Percentiles rank a stretch among this genome's conserved stretches.
Conservation (phyloP, 345 rosid genomes). For the Crucihimalaya himalaica region DNA sequence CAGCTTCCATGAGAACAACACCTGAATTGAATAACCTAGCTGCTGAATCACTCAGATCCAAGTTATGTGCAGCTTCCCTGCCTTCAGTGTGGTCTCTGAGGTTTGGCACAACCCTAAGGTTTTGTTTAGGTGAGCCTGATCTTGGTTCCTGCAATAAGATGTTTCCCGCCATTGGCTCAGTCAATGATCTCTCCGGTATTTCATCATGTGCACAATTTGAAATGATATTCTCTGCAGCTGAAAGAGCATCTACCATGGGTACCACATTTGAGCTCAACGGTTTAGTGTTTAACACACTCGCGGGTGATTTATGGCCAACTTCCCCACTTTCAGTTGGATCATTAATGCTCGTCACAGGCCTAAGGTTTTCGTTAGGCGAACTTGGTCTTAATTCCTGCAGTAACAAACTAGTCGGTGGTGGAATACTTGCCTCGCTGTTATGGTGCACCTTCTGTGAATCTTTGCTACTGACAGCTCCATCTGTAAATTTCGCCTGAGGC, state of each 20-base stretch:
- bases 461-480: conserved; percentile 38
- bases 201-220: conserved; percentile 12
- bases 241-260: not conserved
- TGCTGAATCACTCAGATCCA: conserved; percentile 33
- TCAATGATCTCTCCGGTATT: conserved; percentile 6
- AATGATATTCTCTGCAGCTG: conserved; percentile 21
- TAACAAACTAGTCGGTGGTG: conserved; percentile 34
- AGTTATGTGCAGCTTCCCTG: conserved; percentile 26
- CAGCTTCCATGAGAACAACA: conserved; percentile 32
- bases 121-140: conserved; percentile 32
- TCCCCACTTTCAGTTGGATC: conserved; percentile 26
- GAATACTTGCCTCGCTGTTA: conserved; percentile 37
- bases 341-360: conserved; percentile 24
- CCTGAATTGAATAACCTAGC: conserved; percentile 29
- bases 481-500: conserved; percentile 44
- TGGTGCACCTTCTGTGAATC: conserved; percentile 41
- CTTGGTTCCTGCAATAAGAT: conserved; percentile 18
- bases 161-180: conserved; percentile 25
- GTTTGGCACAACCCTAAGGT: conserved; percentile 19
- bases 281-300: conserved; percentile 12
- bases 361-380: conserved; percentile 24
- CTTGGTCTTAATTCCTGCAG: conserved; percentile 35
- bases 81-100: conserved; percentile 13
- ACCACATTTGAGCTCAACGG: conserved; percentile 24
- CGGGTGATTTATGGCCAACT: conserved; percentile 34